Evolutionary conservation across 2,329 filamentous ascomycete genomes (phyloP), one percentile per base, ranked within the genome.

Genomic region (Penicillium sp.): DNA sequence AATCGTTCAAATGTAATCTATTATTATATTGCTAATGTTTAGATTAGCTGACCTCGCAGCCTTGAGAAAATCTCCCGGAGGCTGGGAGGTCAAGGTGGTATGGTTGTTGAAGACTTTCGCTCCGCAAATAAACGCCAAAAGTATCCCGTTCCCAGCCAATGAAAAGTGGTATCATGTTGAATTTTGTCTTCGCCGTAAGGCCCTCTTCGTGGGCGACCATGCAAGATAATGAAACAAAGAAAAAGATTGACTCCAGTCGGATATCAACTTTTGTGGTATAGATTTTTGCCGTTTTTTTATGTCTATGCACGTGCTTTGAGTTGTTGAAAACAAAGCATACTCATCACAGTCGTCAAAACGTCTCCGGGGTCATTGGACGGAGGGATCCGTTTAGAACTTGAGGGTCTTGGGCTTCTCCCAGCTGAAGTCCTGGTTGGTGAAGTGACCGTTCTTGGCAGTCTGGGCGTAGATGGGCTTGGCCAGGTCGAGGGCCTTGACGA

Each of bases 401-500:
- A 98, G 87, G 61, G 79, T 65, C 87, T 95, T 96, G 68, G 93
- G 91, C 83, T 97, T 82, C 84, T 98, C 93, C 93, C 93, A 98
- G 75, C 78, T 83, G 82, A 98, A 98, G 74, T 74, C 78, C 82
- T 95, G 93, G 87, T 96, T 93, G 75, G 89, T 95, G 77, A 98
- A 98, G 83, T 98, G 93, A 65, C 93, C 93, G 78, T 97, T 97
- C 87, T 96, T 96, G 76, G 93, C 93, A 49, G 93, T 98, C 79
- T 91, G 82, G 81, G 84, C 84, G 85, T 98, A 98, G 79, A 97
- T 96, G 69, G 93, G 93, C 76, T 89, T 89, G 74, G 84, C 86
- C 59, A 98, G 82, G 77, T 93, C 86, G 59, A 98, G 86, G 77
- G 96, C 90, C 78, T 89, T 89, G 75, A 97, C 93, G 66, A 98